Conservation (phyloP, 2,329 filamentous ascomycete species). For the Aspergillus tamarii region DNA sequence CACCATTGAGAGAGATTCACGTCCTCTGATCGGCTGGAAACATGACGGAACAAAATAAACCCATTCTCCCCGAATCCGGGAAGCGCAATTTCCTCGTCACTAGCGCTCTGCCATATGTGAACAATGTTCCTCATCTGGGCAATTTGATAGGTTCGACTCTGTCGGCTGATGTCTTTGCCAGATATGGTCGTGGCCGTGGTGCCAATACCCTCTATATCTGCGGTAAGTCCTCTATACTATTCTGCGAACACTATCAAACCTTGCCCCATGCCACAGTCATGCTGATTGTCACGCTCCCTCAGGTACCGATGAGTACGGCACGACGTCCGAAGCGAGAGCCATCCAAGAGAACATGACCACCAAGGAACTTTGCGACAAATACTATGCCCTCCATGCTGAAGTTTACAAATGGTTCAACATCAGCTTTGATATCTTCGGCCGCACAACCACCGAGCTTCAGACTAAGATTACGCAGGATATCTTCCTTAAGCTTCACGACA, state of each 20-base stretch:
- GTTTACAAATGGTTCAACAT: constrained; percentile 98
- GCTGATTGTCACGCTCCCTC: neutral
- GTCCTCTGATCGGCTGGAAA: constrained; percentile 31
- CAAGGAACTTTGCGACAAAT: constrained; percentile 85
- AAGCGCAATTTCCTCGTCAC: constrained; percentile 90
- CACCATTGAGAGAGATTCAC: constrained; percentile 7
- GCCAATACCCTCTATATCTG: constrained; percentile 83
- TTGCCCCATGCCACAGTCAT: neutral
- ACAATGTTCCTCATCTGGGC: constrained; percentile 79
- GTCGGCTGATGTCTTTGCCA: constrained; percentile 81
- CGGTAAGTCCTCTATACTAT: constrained; percentile 52
- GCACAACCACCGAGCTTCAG: constrained; percentile 85
- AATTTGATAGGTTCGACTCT: constrained; percentile 88
- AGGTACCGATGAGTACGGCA: constrained; percentile 82
- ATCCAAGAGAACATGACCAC: constrained; percentile 84
- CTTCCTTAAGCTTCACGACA: constrained; percentile 83
- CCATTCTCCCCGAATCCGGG: constrained; percentile 66
- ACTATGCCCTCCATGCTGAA: constrained; percentile 84
- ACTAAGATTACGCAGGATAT: constrained; percentile 92
- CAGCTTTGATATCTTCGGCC: constrained; percentile 90
- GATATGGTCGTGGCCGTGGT: constrained; percentile 63
- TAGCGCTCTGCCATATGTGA: constrained; percentile 85
- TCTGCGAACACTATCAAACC: neutral
- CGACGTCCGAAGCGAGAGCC: constrained; percentile 93
- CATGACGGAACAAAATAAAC: constrained; percentile 29